Conservation (phyloP, 805 yeast genomes). For the Starmerella tilneyi region DNA sequence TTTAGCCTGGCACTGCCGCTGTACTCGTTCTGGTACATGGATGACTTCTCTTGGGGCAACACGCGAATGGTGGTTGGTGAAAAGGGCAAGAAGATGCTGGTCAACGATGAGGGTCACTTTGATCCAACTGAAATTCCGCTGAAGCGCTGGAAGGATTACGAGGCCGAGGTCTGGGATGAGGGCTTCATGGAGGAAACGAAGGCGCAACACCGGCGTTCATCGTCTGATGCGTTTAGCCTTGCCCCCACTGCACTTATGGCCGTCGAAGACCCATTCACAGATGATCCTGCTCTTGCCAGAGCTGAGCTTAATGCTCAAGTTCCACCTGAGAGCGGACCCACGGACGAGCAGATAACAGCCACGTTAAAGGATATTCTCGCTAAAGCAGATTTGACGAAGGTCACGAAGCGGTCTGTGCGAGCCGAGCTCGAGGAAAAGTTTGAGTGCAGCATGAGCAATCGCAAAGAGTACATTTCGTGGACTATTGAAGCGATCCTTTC, state of each 20-base stretch:
- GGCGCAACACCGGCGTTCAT: conserved; percentile 3
- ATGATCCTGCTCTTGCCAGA: background rate
- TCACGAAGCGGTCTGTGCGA: conserved; percentile 34
- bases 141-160: conserved; percentile 51
- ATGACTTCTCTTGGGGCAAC: conserved; percentile 60
- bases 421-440: conserved; percentile 32
- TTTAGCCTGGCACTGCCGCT: conserved; percentile 50
- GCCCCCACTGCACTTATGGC: conserved; percentile 18
- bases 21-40: conserved; percentile 55
- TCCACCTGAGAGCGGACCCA: conserved; percentile 25
- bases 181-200: background rate
- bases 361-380: conserved; percentile 33
- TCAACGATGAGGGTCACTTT: conserved; percentile 41
- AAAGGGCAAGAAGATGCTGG: conserved; percentile 40
- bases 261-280: conserved; percentile 12
- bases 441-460: conserved; percentile 29
- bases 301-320: background rate
- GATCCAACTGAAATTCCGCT: conserved; percentile 47
- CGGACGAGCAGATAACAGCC: conserved; percentile 32
- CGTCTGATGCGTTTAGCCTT: conserved; percentile 16
- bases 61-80: conserved; percentile 50
- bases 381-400: conserved; percentile 32
- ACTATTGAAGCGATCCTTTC: conserved; percentile 34
- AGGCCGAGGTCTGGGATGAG: conserved; percentile 38
- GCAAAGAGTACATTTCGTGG: conserved; percentile 34